Evolutionary conservation across 176 grass and related monocot genomes (phyloP).

Genomic region (Miscanthus lutarioriparius): DNA sequence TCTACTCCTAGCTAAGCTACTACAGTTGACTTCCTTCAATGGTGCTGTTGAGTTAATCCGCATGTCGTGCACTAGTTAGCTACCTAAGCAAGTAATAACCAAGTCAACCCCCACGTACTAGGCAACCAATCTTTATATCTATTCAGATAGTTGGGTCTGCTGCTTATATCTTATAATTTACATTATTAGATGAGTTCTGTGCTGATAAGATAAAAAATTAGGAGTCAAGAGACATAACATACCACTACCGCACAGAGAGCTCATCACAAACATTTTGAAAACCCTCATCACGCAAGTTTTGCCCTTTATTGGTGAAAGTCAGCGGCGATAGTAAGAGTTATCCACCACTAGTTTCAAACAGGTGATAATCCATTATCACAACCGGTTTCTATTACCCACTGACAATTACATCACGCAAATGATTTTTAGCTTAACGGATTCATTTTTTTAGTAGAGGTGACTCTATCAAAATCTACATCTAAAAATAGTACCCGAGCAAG

Average conservation of each 20-base stretch:
- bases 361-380: too few relatives aligned
- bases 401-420: too few relatives aligned
- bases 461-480: too few relatives aligned
- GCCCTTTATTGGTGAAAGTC: not conserved
- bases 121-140: not conserved
- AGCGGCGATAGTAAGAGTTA: not conserved
- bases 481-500: too few relatives aligned
- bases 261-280: not conserved
- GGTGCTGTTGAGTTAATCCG: not conserved
- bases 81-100: slow-evolving; percentile 4
- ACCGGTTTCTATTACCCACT: too few relatives aligned
- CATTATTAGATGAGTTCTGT: not conserved
- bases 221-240: not conserved
- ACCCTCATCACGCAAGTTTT: not conserved
- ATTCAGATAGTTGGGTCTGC: too few relatives aligned
- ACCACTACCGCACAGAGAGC: not conserved
- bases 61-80: not conserved
- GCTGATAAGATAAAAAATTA: slow-evolving; percentile 17
- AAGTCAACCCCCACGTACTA: slow-evolving; percentile 44
- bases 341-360: not conserved
- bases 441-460: too few relatives aligned
- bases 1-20: not conserved
- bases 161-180: not conserved
- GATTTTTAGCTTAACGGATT: too few relatives aligned
- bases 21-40: slow-evolving; percentile 20